Evolutionary conservation across 306 rosid species (phyloP).

Genomic region (Quercus parvula): DNA sequence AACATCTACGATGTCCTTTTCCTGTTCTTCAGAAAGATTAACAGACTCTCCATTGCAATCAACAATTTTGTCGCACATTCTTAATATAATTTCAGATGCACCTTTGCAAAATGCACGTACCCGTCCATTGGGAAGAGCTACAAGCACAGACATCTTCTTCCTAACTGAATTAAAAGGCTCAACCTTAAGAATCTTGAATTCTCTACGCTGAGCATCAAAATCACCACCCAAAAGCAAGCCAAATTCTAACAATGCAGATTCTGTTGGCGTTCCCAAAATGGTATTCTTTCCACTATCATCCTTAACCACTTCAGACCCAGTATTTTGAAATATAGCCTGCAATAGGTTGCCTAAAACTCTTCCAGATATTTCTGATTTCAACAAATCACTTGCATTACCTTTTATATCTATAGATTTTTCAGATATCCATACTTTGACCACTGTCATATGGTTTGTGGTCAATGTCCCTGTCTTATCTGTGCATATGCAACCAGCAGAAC

Average conservation of each 20-base stretch:
- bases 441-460: conserved; percentile 90
- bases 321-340: conserved; percentile 81
- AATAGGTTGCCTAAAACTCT: conserved; percentile 46
- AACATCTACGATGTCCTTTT: conserved; percentile 36
- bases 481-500: conserved; percentile 93
- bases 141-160: conserved; percentile 94
- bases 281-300: conserved; percentile 58
- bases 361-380: conserved; percentile 54
- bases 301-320: conserved; percentile 71
- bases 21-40: conserved; percentile 49
- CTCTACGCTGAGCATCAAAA: conserved; percentile 45
- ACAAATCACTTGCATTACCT: conserved; percentile 40
- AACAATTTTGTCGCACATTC: conserved; percentile 62
- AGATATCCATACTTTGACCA: conserved; percentile 63
- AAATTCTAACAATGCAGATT: conserved; percentile 73
- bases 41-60: conserved; percentile 58
- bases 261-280: conserved; percentile 87
- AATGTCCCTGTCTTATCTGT: conserved; percentile 96
- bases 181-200: conserved; percentile 56
- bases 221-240: conserved; percentile 79
- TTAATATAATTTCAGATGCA: conserved; percentile 83
- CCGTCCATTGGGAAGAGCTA: conserved; percentile 61
- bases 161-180: conserved; percentile 90
- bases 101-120: conserved; percentile 86
- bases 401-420: conserved; percentile 44